Evolutionary conservation across 257 asterid species (phyloP), one percentile per base, ranked within the genome.

Genomic region (Primulina eburnea): DNA sequence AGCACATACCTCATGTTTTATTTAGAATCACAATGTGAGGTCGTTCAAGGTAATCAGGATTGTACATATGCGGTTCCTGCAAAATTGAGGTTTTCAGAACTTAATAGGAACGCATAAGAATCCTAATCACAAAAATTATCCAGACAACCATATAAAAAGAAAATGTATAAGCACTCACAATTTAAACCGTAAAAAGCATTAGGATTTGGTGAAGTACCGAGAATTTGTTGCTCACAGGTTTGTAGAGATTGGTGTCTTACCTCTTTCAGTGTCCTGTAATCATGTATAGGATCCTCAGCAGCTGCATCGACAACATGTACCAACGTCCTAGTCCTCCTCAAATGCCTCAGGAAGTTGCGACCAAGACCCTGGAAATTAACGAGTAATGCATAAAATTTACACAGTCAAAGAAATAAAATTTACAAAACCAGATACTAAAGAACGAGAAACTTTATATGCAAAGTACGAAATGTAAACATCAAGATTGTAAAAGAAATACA

Each of bases 1-100:
- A n/a, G 60, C 60, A 58, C 63, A 47, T 75, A 94, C 99, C 99
- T 78, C 87, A 70, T 93, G 92, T 70, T 82, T 94, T 94, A 67
- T 94, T 94, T 69, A 94, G 79, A 73, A 90, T 92, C 71, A 90
- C 99, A 67, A 94, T 78, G 77, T 89, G 84, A 8, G 97, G 96
- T 38, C 99, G 79, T 74, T 91, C 96, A 53, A 94, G 97, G 78
- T 91, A 94, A 69, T 87, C 91, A 20, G 99, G 97, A 78, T 90
- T 94, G 90, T 93, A 93, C 99, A 94, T 87, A 62, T 96, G 87
- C 89, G 91, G 53, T 79, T 94, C 99, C 99, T 94, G 90, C 81
- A 84, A 69, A 61, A 75, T 47, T 35, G 58, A 60, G 21, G 69
- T 5, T 21, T 74, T 50, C 56, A 16, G 24, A 73, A 76, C 60